phyloP scores from a whole-genome alignment of 345 rosid species.

The Angophora floribunda region DNA sequence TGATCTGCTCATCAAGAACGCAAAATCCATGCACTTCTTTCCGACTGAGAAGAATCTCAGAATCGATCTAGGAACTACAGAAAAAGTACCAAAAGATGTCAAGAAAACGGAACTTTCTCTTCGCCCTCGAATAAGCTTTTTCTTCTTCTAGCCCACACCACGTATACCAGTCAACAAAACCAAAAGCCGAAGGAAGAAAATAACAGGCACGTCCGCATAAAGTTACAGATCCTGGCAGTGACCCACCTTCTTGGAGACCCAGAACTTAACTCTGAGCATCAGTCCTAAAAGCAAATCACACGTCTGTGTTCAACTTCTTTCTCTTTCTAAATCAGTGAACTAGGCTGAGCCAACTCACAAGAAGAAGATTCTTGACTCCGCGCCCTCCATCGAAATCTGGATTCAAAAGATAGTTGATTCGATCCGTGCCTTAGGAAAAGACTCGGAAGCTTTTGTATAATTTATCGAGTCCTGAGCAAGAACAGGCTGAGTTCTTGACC shows the following conservation, averaged over 20 bases:
- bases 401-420: background rate
- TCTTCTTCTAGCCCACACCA: background rate
- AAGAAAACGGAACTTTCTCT: background rate
- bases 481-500: constrained; percentile 87
- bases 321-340: background rate
- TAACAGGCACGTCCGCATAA: background rate
- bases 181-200: background rate
- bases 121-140: background rate
- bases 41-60: background rate
- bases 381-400: background rate
- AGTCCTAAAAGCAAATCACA: background rate
- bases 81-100: background rate
- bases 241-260: background rate
- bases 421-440: background rate
- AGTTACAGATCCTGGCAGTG: background rate
- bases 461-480: constrained; percentile 46
- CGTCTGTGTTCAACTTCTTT: background rate
- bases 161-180: background rate
- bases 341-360: background rate
- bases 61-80: background rate
- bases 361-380: background rate
- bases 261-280: background rate
- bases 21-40: background rate
- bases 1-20: background rate
- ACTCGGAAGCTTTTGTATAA: background rate